Evolutionary conservation across 176 grass and related monocot genomes (phyloP), one percentile per base, ranked within the genome.

Genomic region (Carex parvula): DNA sequence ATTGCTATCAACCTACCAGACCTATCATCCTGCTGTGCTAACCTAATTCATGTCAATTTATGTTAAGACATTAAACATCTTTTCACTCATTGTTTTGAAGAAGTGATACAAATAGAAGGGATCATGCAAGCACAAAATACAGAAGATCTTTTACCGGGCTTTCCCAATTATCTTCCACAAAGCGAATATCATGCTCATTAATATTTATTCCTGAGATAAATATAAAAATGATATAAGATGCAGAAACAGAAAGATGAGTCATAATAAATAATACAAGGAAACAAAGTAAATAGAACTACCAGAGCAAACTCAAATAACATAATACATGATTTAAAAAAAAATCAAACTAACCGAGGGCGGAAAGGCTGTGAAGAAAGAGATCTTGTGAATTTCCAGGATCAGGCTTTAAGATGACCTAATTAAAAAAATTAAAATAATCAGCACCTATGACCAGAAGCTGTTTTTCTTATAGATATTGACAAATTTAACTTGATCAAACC

Each of bases 121-220:
- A 75, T 72, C 29, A 77, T 62, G 66, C 35, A 22, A 72, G 17
- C 41, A 85, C 2, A 71, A 30, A 14, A 37, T 6, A 87, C 61
- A 75, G 18, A 53, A 81, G 44, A 81, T 71, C 35, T 53, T 56
- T 90, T 66, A 98, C 95, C 70, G 95, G 95, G 84, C 95, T 98
- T 89, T 98, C 95, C 95, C 92, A 94, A 52, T 98, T 98, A 74
- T 98, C 92, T 16, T 98, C 95, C 32, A 98, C 95, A 83, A 95
- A 98, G 62, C 92, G 95, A 86, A 98, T 93, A 78, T 98, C 95
- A 84, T 98, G 95, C 29, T 93, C 89, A 77, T 41, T 16, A 37
- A 98, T 82, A 86, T 98, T 89, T 72, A 71, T 88, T 62, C 54
- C 83, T 63, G 54, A 84, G 4, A 41, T 78, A 71, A 88, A 83